Evolutionary conservation across 371 early-diverging fungal species (phyloP), one percentile per base, ranked within the genome.

Genomic region (Actinomucor elegans): DNA sequence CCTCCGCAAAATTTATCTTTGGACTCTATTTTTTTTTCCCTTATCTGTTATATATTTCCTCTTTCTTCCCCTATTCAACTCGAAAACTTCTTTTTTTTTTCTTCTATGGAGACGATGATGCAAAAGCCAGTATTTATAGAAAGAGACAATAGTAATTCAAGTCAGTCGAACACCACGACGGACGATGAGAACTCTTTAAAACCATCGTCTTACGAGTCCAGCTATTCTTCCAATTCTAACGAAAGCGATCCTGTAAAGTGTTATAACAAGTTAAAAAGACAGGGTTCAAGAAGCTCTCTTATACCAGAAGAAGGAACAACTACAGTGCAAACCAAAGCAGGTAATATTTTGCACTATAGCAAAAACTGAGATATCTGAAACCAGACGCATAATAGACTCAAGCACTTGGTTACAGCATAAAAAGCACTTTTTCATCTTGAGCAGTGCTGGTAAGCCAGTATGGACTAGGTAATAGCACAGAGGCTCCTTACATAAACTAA

Each of bases 361-460:
- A 5, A 23, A 14, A 21, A 23, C 5, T n/a, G n/a, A 33, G 4
- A 10, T 31, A 17, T 8, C 0, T 34, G 3, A 26, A 3, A 14
- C 15, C 24, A 21, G 23, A 17, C 17, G 9, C 15, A 38, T 52
- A 11, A 9, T 47, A 62, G 62, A 62, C 20, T 35, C 57, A 6
- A 26, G 48, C 29, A 55, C 64, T 5, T 90, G 90, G 90, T 41
- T 72, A 0, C 69, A 77, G 24, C 88, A 86, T 55, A 80, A 80
- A 45, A 89, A 89, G 52, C 91, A 94, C 52, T 87, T 90, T 46
- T 91, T 94, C 61, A 84, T 94, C 12, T 75, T 94, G 15, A 88
- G 89, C 59, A 85, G 85, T 59, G 89, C 92, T 7, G 94, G 94
- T n/a, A 94, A 94, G 62, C 92, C 94, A 23, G 81, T 94, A 6